A percentile compares a stretch with the other conserved stretches of the same genome.
These are phyloP conservation scores for Agaricus sinodeliciosus DNA, from an alignment of 768 basidiomycete genomes.

Conservation along the genomic window DNA sequence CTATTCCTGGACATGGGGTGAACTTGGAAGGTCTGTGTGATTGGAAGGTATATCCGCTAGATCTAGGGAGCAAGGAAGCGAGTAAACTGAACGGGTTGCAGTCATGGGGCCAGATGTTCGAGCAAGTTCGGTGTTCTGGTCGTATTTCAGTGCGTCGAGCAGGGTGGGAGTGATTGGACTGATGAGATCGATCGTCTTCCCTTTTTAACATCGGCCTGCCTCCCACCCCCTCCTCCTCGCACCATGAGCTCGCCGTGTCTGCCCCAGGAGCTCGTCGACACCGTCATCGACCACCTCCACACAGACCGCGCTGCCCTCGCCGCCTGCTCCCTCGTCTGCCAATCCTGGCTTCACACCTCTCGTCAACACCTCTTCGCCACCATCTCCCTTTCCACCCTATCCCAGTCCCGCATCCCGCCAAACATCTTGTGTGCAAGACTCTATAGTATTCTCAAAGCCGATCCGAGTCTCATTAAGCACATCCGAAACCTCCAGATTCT, in stretches of 20 bases:
- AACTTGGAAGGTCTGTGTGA: too few species aligned
- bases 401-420: slow-evolving; percentile 20
- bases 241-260: slow-evolving; percentile 20
- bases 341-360: slow-evolving; percentile 32
- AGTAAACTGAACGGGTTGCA: too few species aligned
- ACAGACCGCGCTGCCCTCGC: slow-evolving; percentile 24
- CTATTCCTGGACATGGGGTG: too few species aligned
- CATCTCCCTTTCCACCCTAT: slow-evolving; percentile 28
- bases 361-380: slow-evolving; percentile 34
- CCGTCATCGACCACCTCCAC: slow-evolving; percentile 38
- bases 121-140: too few species aligned
- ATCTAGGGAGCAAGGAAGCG: too few species aligned
- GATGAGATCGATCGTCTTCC: slow-evolving; percentile 24
- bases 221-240: neutral
- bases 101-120: too few species aligned
- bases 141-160: too few species aligned
- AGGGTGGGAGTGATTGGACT: slow-evolving; percentile 8
- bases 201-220: neutral
- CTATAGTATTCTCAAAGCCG: slow-evolving; percentile 23
- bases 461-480: slow-evolving; percentile 25
- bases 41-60: too few species aligned
- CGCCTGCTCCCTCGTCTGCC: slow-evolving; percentile 30
- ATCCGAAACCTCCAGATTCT: slow-evolving; percentile 25
- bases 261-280: slow-evolving; percentile 42
- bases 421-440: slow-evolving; percentile 30